Evolutionary conservation across 2,329 filamentous ascomycete genomes (phyloP).

Genomic region (Apiospora phragmitis): DNA sequence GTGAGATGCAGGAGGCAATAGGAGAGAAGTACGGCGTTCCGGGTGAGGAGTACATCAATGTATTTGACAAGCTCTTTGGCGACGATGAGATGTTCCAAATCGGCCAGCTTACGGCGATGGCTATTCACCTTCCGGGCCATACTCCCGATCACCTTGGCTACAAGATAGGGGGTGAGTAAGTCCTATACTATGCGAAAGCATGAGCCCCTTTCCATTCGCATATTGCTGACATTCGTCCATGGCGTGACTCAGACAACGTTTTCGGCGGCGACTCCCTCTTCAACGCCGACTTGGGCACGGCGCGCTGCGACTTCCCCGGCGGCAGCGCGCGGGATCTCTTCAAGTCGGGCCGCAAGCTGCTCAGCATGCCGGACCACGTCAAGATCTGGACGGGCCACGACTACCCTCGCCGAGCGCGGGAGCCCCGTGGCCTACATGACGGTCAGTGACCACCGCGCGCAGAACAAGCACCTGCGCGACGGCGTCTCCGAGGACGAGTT

Average conservation of each 20-base stretch:
- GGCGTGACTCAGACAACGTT: constrained; percentile 40
- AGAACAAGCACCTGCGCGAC: constrained; percentile 50
- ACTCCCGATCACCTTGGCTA: constrained; percentile 64
- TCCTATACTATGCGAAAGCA: constrained; percentile 1
- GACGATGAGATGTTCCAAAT: constrained; percentile 55
- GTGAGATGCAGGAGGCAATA: constrained; percentile 51
- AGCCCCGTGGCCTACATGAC: constrained; percentile 42
- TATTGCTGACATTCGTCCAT: constrained; percentile 13
- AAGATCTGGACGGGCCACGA: constrained; percentile 58
- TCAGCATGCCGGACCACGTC: constrained; percentile 42
- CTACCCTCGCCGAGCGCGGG: constrained; percentile 40
- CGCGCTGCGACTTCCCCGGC: constrained; percentile 53
- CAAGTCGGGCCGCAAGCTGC: constrained; percentile 38
- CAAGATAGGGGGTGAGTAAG: constrained; percentile 39
- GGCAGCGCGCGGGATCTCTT: constrained; percentile 47
- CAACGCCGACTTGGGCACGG: constrained; percentile 41
- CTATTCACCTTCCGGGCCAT: constrained; percentile 59
- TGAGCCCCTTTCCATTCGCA: background rate
- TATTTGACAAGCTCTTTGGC: constrained; percentile 54
- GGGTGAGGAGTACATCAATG: constrained; percentile 40
- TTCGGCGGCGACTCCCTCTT: constrained; percentile 46
- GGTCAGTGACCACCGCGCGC: constrained; percentile 44
- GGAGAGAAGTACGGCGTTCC: constrained; percentile 48
- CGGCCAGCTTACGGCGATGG: constrained; percentile 45
- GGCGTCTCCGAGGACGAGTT: constrained; percentile 44